Evolutionary conservation across 768 basidiomycete genomes (phyloP), one percentile per base, ranked within the genome.

Genomic region (Psilocybe cyanescens): DNA sequence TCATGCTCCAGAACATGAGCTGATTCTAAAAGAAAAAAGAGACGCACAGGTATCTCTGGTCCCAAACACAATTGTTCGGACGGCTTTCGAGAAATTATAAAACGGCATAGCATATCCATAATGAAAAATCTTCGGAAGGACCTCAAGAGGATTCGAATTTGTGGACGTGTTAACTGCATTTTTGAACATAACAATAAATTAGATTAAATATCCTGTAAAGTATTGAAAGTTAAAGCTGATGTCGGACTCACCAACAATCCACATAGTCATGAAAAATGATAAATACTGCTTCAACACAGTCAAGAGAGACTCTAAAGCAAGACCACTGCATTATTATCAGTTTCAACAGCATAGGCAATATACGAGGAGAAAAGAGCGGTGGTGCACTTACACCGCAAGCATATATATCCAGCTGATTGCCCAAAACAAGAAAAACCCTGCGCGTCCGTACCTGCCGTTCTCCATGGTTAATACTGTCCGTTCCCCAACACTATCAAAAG

Each of bases 381-480:
- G 24, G 24, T 24, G 24, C 1, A 52, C 61, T 44, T 71, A 81
- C 86, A 88, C 77, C 0, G 87, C 79, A 30, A 80, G 70, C 88
- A 90, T 90, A 19, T 79, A 83, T 51, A 80, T 57, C 80, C 81
- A 90, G 62, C 83, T 85, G 65, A 89, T 74, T 83, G 89, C 87
- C 89, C 90, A 91, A 65, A 87, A 88, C 33, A 90, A 72, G 44
- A 89, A 67, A 67, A 90, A 88, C 0, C 89, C 89, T 0, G 68
- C 70, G 50, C 66, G 67, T 28, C 84, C 84, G 61, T 83, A 88
- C 58, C 83, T 79, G 33, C 2, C 33, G 2, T 11, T 14, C 24
- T 24, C 24, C 24, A 24, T 24, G 24, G 24, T 24, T 24, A 24
- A 24, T 24, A 24, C 24, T 24, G 24, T 24, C 24, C 24, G 24